Evolutionary conservation across 148 eudicot species (phyloP).

Genomic region (Selenicereus undatus): DNA sequence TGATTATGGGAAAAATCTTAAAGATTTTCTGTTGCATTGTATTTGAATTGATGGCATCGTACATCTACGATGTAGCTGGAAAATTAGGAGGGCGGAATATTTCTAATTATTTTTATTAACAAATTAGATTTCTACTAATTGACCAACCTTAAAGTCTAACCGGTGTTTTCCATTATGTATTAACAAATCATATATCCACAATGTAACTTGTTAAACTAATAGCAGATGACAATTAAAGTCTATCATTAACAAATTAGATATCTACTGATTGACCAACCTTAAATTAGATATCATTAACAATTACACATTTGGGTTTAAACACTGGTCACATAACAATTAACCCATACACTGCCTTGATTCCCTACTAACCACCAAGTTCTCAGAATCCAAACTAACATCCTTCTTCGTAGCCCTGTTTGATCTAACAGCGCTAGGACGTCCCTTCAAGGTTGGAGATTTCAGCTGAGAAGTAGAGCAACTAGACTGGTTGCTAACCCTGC

Average conservation of each 20-base stretch:
- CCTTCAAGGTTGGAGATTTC: slow-evolving; percentile 48
- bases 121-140: too few relatives aligned
- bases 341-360: not conserved
- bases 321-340: not conserved
- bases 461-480: slow-evolving; percentile 26
- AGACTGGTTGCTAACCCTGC: slow-evolving; percentile 26
- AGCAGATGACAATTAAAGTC: too few relatives aligned
- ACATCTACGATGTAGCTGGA: too few relatives aligned
- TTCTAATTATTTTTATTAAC: too few relatives aligned
- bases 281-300: not conserved
- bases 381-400: slow-evolving; percentile 14
- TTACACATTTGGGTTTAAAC: not conserved
- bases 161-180: too few relatives aligned
- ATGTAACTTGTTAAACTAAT: too few relatives aligned
- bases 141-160: too few relatives aligned
- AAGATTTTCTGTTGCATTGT: too few relatives aligned
- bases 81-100: too few relatives aligned
- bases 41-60: too few relatives aligned
- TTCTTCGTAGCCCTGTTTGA: slow-evolving; percentile 16
- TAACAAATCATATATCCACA: too few relatives aligned
- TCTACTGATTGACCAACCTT: not conserved
- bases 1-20: too few relatives aligned
- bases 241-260: not conserved
- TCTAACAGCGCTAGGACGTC: slow-evolving; percentile 21
- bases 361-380: slow-evolving; percentile 1